Conservation (phyloP, 2,329 filamentous ascomycete species). For the Phoma sp. region DNA sequence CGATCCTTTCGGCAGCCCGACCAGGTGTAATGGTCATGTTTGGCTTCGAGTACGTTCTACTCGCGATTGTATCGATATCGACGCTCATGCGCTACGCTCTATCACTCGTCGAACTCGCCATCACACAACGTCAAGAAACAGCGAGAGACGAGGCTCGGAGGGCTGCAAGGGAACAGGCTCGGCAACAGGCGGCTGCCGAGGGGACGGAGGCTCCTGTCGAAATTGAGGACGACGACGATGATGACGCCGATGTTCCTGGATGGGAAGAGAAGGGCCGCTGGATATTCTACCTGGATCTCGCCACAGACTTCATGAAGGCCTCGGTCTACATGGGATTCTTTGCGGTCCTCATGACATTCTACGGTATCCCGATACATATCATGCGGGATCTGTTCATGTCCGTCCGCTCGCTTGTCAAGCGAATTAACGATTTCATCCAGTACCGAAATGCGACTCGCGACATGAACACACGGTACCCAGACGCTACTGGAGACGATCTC, state of each 20-base stretch:
- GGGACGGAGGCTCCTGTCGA: conserved; percentile 46
- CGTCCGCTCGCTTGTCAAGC: conserved; percentile 86
- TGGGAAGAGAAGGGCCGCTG: conserved; percentile 97
- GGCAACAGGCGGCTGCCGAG: conserved; percentile 59
- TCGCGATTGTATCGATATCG: conserved; percentile 80
- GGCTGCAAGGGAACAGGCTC: conserved; percentile 68
- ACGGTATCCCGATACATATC: conserved; percentile 95
- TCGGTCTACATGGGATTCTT: conserved; percentile 92
- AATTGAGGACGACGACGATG: conserved; percentile 82
- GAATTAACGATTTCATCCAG: conserved; percentile 84
- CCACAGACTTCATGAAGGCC: conserved; percentile 90
- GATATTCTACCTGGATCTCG: conserved; percentile 85
- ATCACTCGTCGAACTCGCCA: conserved; percentile 77
- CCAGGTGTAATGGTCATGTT: conserved; percentile 99
- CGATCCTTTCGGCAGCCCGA: conserved; percentile 84
- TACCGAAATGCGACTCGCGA: conserved; percentile 92
- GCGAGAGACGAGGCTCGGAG: conserved; percentile 60
- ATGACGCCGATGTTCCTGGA: conserved; percentile 92
- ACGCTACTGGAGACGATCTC: conserved; percentile 88
- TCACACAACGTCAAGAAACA: conserved; percentile 76
- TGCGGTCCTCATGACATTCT: conserved; percentile 89
- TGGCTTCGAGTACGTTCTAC: conserved; percentile 92
- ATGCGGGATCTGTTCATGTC: conserved; percentile 96
- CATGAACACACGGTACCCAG: conserved; percentile 89
- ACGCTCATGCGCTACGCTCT: conserved; percentile 81